Evolutionary conservation across 2,329 filamentous ascomycete genomes (phyloP).

Genomic region (Colletotrichum godetiae): DNA sequence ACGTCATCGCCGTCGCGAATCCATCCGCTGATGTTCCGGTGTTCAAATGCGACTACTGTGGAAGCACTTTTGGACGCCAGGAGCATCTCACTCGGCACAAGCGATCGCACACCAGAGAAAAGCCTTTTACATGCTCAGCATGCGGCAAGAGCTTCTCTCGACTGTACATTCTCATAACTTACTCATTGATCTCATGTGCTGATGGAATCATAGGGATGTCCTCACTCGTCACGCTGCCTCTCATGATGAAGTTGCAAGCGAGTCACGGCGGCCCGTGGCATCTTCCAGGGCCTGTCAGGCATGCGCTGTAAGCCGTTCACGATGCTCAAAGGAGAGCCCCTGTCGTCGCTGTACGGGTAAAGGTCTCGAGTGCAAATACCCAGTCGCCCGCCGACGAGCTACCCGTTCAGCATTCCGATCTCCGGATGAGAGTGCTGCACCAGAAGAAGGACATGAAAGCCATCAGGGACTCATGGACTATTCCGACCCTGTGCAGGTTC

Average conservation of each 20-base stretch:
- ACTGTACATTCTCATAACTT: background rate
- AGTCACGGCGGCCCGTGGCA: background rate
- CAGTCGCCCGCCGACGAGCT: slow-evolving; percentile 13
- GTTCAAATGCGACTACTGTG: slow-evolving; percentile 21
- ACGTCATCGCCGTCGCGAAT: background rate
- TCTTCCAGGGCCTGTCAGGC: slow-evolving; percentile 26
- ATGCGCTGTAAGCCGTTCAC: slow-evolving; percentile 29
- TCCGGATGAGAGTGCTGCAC: background rate
- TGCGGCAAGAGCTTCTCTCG: slow-evolving; percentile 29
- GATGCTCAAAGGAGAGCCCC: slow-evolving; percentile 27
- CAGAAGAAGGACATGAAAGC: no score
- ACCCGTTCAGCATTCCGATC: background rate
- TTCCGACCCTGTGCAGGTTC: background rate
- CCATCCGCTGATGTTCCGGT: no score
- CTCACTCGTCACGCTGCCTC: slow-evolving; percentile 22
- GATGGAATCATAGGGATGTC: slow-evolving; percentile 10
- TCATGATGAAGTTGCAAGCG: slow-evolving; percentile 5
- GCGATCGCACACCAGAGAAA: slow-evolving; percentile 27
- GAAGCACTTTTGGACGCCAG: slow-evolving; percentile 21
- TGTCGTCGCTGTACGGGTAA: slow-evolving; percentile 25
- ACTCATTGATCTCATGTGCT: background rate
- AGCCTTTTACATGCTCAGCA: slow-evolving; percentile 17
- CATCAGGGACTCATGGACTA: no score
- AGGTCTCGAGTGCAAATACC: slow-evolving; percentile 31
- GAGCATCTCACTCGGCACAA: slow-evolving; percentile 26